Base-by-base conservation (phyloP, 352 stramenopile species). In the Thraustochytrium sp. region DNA sequence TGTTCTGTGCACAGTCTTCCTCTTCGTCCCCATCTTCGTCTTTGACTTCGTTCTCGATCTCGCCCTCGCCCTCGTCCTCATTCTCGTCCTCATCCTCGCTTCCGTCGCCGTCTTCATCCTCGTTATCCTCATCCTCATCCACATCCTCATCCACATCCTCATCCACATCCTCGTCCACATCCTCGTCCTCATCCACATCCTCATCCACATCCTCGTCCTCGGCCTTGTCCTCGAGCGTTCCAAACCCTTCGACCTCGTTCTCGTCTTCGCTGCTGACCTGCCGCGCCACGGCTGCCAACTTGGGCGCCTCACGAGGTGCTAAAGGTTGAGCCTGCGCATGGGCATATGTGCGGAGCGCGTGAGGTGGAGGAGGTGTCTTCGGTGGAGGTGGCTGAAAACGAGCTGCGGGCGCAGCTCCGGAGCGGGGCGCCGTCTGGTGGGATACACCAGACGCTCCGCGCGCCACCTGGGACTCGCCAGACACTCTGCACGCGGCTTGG, bases 11-110 rank as follows among this genome's bases (percentile, higher is more conserved):
- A 18, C 49, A 55, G 49, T 23, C 18, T 55, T 55, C 49, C 26
- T 55, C 48, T 18, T 74, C 64, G 23, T 77, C 64, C 4, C 64
- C 64, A 36, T 77, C 48, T 54, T 77, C 46, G 40, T 77, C 40
- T 21, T 76, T 9, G 46, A 8, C 9, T 72, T 72, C 59, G 11
- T 23, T 11, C 59, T 46, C 29, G 13, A 46, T 23, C 38, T 72
- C 18, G 21, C 31, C 51, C 16, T 59, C 51, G 51, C 51, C 46
- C 26, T 13, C 40, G 9, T 49, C 36, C 4, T 72, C 40, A 0
- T 72, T 29, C 2, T 40, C 55, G 16, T 16, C 18, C 34, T 13
- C 18, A 40, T 65, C 1, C 55, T 37, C 54, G 8, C 54, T 37
- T 63, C 48, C 62, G 26, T 74, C 62, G 31, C 48, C 62, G 31